Conservation (phyloP, 257 asterid genomes). For the Solanum piurae region DNA sequence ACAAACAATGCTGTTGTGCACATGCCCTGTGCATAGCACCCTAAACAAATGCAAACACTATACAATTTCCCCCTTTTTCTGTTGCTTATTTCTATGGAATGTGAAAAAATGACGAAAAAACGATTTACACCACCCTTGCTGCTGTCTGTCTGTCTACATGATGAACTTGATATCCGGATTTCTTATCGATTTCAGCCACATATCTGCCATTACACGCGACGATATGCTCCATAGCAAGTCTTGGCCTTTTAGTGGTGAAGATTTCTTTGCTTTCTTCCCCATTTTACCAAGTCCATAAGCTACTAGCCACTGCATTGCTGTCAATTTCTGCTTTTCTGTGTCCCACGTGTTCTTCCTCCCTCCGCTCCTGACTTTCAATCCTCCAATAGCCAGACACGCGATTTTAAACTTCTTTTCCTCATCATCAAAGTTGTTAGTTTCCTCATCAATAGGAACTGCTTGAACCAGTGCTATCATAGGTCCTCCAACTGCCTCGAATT, state of each 20-base stretch:
- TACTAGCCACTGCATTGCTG: conserved; percentile 81
- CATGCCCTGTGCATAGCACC: not conserved
- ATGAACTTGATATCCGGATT: conserved; percentile 80
- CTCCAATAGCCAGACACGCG: conserved; percentile 52
- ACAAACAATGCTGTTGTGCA: not conserved
- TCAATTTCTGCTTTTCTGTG: conserved; percentile 67
- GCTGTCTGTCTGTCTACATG: conserved; percentile 9
- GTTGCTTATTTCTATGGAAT: not conserved
- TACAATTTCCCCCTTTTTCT: not conserved
- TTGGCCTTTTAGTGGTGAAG: conserved; percentile 25
- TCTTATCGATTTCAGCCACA: conserved; percentile 92
- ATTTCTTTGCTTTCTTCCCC: conserved; percentile 40
- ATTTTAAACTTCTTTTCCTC: conserved; percentile 57
- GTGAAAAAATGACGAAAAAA: not conserved
- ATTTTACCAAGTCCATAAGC: conserved; percentile 64
- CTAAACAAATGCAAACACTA: not conserved
- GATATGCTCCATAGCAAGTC: conserved; percentile 74
- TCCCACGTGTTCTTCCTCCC: conserved; percentile 46
- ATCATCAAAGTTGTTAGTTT: conserved; percentile 2
- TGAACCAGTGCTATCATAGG: conserved; percentile 66
- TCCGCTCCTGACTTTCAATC: conserved; percentile 37
- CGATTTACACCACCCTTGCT: not conserved
- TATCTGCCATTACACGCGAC: conserved; percentile 76
- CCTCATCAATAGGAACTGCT: conserved; percentile 8
- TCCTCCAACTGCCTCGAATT: conserved; percentile 81